These are phyloP conservation scores for Choiromyces venosus DNA, from an alignment of 495 filamentous ascomycete genomes.

Conservation along the genomic window DNA sequence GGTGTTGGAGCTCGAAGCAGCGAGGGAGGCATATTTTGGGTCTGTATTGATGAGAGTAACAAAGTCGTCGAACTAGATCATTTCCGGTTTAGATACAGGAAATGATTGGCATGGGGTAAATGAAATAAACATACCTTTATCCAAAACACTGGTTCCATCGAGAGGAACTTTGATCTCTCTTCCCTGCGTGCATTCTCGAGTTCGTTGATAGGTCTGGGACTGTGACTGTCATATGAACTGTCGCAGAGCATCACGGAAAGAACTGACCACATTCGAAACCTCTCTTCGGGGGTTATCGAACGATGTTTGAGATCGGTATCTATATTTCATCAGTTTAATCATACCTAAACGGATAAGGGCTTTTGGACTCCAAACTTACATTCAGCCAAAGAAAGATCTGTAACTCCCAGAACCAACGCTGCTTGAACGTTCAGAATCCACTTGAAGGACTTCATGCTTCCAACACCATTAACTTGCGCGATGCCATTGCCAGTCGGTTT, in stretches of 20 bases:
- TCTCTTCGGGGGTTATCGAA: constrained; percentile 27
- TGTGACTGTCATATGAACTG: constrained; percentile 25
- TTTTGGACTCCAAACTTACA: constrained; percentile 25
- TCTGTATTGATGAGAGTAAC: constrained; percentile 29
- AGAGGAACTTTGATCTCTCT: constrained; percentile 37
- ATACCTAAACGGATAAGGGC: constrained; percentile 3
- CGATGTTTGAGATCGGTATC: constrained; percentile 17
- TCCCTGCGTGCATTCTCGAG: constrained; percentile 24
- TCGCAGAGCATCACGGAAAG: constrained; percentile 35
- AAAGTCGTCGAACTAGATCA: constrained; percentile 36
- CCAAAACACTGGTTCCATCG: constrained; percentile 41
- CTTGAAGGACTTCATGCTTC: constrained; percentile 16
- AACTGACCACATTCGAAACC: constrained; percentile 39
- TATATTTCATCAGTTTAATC: constrained; percentile 14
- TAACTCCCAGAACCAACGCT: constrained; percentile 38
- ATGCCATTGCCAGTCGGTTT: constrained; percentile 13
- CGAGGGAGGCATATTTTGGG: constrained; percentile 21
- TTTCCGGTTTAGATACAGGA: constrained; percentile 2
- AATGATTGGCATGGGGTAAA: background rate
- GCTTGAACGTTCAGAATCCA: constrained; percentile 41
- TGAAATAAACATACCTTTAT: constrained; percentile 31
- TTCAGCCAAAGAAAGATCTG: constrained; percentile 30
- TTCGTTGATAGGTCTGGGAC: constrained; percentile 25
- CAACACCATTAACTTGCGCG: constrained; percentile 22
- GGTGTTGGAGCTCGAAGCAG: constrained; percentile 18